Evolutionary conservation across 23 red algal species (phyloP).

Genomic region (Gracilaria gracilis): DNA sequence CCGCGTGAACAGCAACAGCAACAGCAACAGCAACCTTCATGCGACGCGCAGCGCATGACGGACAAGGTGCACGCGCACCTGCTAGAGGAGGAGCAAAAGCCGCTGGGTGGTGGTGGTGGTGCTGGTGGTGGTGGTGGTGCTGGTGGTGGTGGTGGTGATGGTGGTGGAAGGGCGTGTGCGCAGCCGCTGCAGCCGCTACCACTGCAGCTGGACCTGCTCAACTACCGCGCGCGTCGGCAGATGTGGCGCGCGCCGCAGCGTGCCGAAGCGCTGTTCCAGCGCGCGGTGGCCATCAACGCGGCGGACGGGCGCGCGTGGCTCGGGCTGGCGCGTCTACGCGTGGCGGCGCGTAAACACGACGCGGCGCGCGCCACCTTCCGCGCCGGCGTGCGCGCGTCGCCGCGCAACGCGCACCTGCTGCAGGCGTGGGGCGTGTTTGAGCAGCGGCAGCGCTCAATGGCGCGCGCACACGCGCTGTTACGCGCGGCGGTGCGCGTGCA

Average conservation of each 20-base stretch:
- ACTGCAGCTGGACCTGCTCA: constrained; percentile 60
- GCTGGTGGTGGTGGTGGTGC: no score
- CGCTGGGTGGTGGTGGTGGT: background rate
- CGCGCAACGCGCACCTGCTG: constrained; percentile 76
- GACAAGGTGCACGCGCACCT: background rate
- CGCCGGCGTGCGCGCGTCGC: constrained; percentile 36
- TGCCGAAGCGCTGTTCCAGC: constrained; percentile 59
- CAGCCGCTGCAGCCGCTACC: background rate
- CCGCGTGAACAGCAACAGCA: background rate
- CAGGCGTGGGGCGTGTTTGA: constrained; percentile 96
- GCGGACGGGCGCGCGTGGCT: constrained; percentile 87
- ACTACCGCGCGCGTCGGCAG: constrained; percentile 51
- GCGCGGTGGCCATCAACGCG: constrained; percentile 69
- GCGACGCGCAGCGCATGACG: background rate
- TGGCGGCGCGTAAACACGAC: background rate
- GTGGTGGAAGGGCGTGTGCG: no score
- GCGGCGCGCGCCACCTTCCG: constrained; percentile 60
- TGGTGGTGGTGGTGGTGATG: no score
- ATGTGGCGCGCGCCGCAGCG: constrained; percentile 7
- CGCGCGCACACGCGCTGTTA: constrained; percentile 66
- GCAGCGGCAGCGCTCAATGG: constrained; percentile 44
- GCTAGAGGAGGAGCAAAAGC: background rate
- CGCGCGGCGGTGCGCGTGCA: constrained; percentile 42
- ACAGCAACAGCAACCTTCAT: no score
- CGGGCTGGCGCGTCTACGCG: constrained; percentile 70